These are phyloP conservation scores for Hylodesmum podocarpum DNA, from an alignment of 306 rosid species.

Conservation along the genomic window DNA sequence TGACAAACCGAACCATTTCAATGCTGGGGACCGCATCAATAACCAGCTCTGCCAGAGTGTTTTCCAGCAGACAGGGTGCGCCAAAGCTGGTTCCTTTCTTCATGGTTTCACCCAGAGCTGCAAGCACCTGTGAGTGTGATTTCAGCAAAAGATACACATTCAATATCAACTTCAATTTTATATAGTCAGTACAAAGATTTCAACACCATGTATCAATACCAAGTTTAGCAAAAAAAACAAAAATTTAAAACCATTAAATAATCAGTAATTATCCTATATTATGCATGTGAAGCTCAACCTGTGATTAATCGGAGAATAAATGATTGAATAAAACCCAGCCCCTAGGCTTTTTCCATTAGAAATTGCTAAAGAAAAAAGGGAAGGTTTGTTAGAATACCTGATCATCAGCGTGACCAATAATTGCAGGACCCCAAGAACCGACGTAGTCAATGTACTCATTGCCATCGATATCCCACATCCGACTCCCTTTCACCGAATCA, in stretches of 20 bases:
- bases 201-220: no score
- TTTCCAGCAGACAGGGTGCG: conserved; percentile 92
- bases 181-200: no score
- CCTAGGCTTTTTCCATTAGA: neutral
- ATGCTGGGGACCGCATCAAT: conserved; percentile 87
- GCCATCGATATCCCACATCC: conserved; percentile 92
- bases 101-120: conserved; percentile 89
- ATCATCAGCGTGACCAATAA: conserved; percentile 96
- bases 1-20: conserved; percentile 95
- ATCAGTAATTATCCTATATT: no score
- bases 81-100: conserved; percentile 99
- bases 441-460: conserved; percentile 94
- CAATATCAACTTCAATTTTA: neutral
- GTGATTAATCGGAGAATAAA: no score
- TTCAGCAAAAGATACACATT: neutral
- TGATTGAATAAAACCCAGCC: no score
- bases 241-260: no score
- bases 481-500: conserved; percentile 89
- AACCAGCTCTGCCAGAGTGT: conserved; percentile 75
- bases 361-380: neutral
- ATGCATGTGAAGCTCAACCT: no score
- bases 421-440: conserved; percentile 99
- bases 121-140: conserved; percentile 65
- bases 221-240: no score
- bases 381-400: conserved; percentile 41